Evolutionary conservation across 257 asterid genomes (phyloP).

Genomic region (Penstemon newberryi): DNA sequence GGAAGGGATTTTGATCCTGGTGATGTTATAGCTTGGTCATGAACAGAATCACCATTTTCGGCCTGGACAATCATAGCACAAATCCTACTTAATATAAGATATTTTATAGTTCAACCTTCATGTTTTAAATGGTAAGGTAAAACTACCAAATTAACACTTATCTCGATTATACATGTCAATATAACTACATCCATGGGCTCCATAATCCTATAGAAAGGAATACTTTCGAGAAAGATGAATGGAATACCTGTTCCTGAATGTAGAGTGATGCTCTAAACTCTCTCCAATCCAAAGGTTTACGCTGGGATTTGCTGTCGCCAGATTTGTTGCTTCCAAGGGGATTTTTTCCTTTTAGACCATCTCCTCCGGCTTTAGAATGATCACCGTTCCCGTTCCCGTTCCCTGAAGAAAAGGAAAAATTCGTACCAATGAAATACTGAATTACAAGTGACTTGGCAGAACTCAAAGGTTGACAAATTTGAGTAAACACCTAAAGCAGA

Average conservation of each 20-base stretch:
- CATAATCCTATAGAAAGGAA: conserved; percentile 32
- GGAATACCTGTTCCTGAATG: conserved; percentile 56
- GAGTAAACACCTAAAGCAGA: conserved; percentile 17
- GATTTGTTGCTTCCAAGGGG: conserved; percentile 53
- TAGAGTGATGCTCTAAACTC: conserved; percentile 69
- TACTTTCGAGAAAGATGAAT: conserved; percentile 15
- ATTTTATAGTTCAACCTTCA: conserved; percentile 4
- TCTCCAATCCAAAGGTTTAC: conserved; percentile 71
- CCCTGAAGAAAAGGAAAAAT: conserved; percentile 33
- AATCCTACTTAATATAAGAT: conserved; percentile 10
- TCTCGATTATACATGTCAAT: background rate
- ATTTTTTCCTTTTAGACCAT: conserved; percentile 54
- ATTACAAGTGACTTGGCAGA: conserved; percentile 9
- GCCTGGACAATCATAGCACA: conserved; percentile 46
- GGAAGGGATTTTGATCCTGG: conserved; percentile 55
- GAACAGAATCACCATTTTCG: conserved; percentile 47
- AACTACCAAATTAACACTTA: conserved; percentile 17
- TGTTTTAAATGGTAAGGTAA: background rate
- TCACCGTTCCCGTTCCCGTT: conserved; percentile 34
- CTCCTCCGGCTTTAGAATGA: conserved; percentile 57
- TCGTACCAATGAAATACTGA: background rate
- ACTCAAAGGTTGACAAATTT: conserved; percentile 1
- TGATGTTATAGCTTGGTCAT: conserved; percentile 42
- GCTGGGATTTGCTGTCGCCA: conserved; percentile 46
- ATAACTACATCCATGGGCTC: background rate